Conservation (phyloP, 2,329 filamentous ascomycete genomes). For the Exserohilum turcica region DNA sequence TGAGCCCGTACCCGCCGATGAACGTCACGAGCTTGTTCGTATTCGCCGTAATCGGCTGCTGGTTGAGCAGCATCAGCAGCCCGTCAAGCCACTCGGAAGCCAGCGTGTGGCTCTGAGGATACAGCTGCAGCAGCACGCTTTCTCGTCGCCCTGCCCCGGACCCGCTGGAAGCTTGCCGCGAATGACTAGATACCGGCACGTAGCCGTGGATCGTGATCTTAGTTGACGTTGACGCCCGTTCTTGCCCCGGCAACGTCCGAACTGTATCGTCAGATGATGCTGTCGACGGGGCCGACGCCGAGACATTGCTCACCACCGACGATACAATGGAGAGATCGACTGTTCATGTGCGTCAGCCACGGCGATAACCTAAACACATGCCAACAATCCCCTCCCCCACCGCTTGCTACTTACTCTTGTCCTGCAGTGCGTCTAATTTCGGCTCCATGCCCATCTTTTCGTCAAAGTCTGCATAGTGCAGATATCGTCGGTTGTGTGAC, state of each 20-base stretch:
- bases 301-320: constrained; percentile 92
- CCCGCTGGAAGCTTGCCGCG: constrained; percentile 37
- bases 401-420: constrained; percentile 64
- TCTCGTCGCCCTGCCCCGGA: constrained; percentile 60
- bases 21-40: constrained; percentile 87
- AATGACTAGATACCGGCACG: constrained; percentile 42
- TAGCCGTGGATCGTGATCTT: constrained; percentile 93
- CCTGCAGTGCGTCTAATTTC: constrained; percentile 71
- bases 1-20: constrained; percentile 87
- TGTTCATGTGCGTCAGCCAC: constrained; percentile 44
- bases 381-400: constrained; percentile 7
- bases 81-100: constrained; percentile 98
- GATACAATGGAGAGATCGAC: constrained; percentile 86
- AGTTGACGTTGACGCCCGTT: constrained; percentile 60
- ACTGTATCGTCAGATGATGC: constrained; percentile 55
- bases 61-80: constrained; percentile 89
- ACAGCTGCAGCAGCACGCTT: constrained; percentile 77
- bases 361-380: constrained; percentile 22
- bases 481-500: constrained; percentile 85
- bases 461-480: constrained; percentile 89
- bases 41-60: constrained; percentile 95
- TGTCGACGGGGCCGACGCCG: constrained; percentile 62
- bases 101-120: constrained; percentile 77
- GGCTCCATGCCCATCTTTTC: constrained; percentile 68
- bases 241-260: constrained; percentile 44